These are phyloP conservation scores for Podospora bellae-mahoneyi DNA, from an alignment of 495 filamentous ascomycete genomes.

Conservation along the genomic window DNA sequence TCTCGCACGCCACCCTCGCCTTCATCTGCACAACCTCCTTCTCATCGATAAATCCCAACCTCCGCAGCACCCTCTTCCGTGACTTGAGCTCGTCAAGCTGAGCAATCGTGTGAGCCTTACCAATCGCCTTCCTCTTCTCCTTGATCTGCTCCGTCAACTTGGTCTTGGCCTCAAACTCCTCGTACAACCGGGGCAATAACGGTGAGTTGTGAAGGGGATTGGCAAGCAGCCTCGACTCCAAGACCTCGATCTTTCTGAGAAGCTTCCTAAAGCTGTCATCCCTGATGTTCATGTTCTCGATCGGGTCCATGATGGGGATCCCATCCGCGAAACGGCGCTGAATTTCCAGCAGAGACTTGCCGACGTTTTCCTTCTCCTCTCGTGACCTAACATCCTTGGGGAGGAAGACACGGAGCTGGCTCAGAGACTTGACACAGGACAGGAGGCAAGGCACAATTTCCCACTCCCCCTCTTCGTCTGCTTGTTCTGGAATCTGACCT, in stretches of 20 bases:
- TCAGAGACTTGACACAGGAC: constrained; percentile 74
- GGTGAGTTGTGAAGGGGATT: constrained; percentile 90
- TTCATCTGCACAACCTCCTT: constrained; percentile 91
- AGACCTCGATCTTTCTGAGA: constrained; percentile 91
- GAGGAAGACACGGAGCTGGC: constrained; percentile 72
- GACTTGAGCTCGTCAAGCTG: constrained; percentile 95
- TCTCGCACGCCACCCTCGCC: constrained; percentile 94
- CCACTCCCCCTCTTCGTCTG: constrained; percentile 50
- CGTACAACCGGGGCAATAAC: constrained; percentile 73
- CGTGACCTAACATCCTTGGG: constrained; percentile 64
- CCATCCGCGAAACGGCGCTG: constrained; percentile 89
- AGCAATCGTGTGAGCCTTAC: constrained; percentile 74
- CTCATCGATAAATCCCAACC: constrained; percentile 94
- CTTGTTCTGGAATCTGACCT: constrained; percentile 26
- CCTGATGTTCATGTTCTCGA: constrained; percentile 90
- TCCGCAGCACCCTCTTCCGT: constrained; percentile 90
- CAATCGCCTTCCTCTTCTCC: constrained; percentile 78
- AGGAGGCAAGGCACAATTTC: constrained; percentile 83
- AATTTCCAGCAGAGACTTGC: constrained; percentile 65
- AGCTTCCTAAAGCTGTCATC: constrained; percentile 92
- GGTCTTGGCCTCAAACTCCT: constrained; percentile 78
- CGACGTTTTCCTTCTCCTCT: constrained; percentile 61
- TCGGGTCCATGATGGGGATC: constrained; percentile 78
- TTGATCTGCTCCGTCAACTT: constrained; percentile 75
- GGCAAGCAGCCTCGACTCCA: constrained; percentile 83